Base-by-base conservation (phyloP, 371 early-diverging fungal genomes). In the Mucor racemosus region DNA sequence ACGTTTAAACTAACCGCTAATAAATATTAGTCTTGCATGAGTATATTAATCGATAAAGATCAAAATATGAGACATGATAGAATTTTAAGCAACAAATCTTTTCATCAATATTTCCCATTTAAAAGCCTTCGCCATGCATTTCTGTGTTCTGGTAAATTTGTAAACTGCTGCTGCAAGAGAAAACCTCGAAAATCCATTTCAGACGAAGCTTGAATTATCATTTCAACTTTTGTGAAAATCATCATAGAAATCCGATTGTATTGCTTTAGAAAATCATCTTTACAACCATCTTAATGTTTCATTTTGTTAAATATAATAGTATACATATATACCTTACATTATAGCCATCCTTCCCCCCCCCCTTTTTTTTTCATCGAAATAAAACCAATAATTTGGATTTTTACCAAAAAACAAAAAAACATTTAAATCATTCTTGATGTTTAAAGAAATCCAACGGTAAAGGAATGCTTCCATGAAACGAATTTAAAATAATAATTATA, bases 1-100 rank as follows among this genome's bases (percentile, higher is more conserved):
- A 13, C 21, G 48, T n/a, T 31, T 13, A 9, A 44, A 38, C 58
- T 55, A 2, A 57, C 34, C 26, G 4, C 39, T 39, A 21, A 9
- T 8, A n/a, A 26, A 26, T 1, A 1, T 26, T 77, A 84, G 82
- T 79, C 81, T 35, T 87, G 89, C 58, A 70, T 90, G 19, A 76
- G 77, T 11, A 77, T 87, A 17, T 69, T 90, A 11, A 81, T 91
- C 17, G 91, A 91, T 65, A 74, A 79, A 9, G 75, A 79, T 9
- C 89, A 89, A 36, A 66, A 74, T 48, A 71, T 91, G 63, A 75
- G 89, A 15, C 74, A 77, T 7, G 91, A 91, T 57, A 77, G 84
- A 39, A 77, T 91, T 11, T 64, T 71, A 4, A 69, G 71, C 34
- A 77, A 71, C 35, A 67, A 65, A 40, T 36, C 70, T 0, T 46